Base-by-base conservation (phyloP, 2,329 filamentous ascomycete species). In the Pezicula neosporulosa region DNA sequence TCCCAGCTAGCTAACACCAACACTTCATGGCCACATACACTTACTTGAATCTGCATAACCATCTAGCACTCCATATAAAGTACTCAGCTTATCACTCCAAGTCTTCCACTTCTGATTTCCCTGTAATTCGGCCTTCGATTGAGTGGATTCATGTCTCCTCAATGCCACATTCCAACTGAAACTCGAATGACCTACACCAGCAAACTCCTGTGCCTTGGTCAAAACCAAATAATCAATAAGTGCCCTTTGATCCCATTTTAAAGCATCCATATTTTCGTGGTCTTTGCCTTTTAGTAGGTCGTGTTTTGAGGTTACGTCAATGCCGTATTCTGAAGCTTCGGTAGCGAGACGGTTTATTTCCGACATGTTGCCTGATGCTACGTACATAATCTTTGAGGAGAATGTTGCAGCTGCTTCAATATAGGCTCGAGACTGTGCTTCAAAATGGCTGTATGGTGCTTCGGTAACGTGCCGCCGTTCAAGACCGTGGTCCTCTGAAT, bases 211-310 rank as follows among this genome's bases (percentile, higher is more conserved):
- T 9, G 70, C 69, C 19, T 72, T 65, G 47, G 72, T 59, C 59
- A 78, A 59, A 4, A 80, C 69, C 58, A 78, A 70, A 59, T 74
- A 78, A 62, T 81, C 77, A 5, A 79, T 70, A 24, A 79, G 60
- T 0, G 70, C 71, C 48, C 71, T 69, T 64, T 80, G 76, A 57
- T 78, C 75, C 70, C 70, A 77, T 9, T 61, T 70, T 43, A 78
- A 59, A 13, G 36, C 43, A 4, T 66, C 48, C 10, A 79, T 60
- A n/a, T 55, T 54, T 5, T 55, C 55, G 2, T 66, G 56, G 43
- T 75, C 72, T 0, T 55, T 51, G 1, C 56, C 48, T 53, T 66
- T 63, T 4, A 79, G 65, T 1, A 79, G 56, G 44, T 75, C 70
- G 12, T 65, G 56, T 60, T 77, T 77, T 30, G 67, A 65, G 2